Evolutionary conservation across 495 filamentous ascomycete species (phyloP).

Genomic region (Pseudoneurospora amorphoporcata): DNA sequence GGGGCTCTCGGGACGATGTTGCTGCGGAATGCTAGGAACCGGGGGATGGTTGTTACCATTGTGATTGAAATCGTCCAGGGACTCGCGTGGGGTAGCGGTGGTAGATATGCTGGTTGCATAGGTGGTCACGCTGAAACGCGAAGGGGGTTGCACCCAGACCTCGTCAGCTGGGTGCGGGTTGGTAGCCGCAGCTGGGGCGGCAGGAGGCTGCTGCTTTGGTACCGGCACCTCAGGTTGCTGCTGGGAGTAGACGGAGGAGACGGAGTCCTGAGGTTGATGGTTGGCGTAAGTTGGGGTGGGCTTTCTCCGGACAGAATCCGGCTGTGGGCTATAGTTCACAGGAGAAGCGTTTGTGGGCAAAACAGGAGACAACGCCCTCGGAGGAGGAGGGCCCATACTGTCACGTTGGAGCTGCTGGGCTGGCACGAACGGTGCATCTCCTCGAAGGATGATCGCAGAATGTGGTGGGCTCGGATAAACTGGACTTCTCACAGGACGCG

Average conservation of each 20-base stretch:
- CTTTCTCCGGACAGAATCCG: slow-evolving; percentile 28
- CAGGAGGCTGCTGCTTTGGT: slow-evolving; percentile 10
- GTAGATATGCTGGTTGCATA: slow-evolving; percentile 43
- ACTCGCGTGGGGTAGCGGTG: slow-evolving; percentile 46
- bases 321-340: slow-evolving; percentile 12
- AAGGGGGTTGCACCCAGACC: slow-evolving; percentile 42
- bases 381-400: slow-evolving; percentile 1
- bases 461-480: slow-evolving; percentile 27
- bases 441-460: slow-evolving; percentile 15
- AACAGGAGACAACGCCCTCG: slow-evolving; percentile 1
- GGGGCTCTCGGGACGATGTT: neutral
- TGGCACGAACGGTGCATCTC: slow-evolving; percentile 18
- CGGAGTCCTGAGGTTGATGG: slow-evolving; percentile 24
- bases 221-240: slow-evolving; percentile 1
- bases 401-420: slow-evolving; percentile 17
- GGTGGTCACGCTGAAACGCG: slow-evolving; percentile 66
- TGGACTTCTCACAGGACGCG: slow-evolving; percentile 9
- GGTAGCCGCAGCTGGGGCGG: slow-evolving; percentile 8
- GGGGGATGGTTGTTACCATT: slow-evolving; percentile 19
- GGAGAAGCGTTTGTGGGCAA: slow-evolving; percentile 7
- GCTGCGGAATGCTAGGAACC: slow-evolving; percentile 21
- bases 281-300: slow-evolving; percentile 22
- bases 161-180: slow-evolving; percentile 6
- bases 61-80: slow-evolving; percentile 27
- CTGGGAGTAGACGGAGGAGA: slow-evolving; percentile 29